These are phyloP conservation scores for Aphanoascus verrucosus DNA, from an alignment of 2,329 filamentous ascomycete genomes.

Conservation along the genomic window DNA sequence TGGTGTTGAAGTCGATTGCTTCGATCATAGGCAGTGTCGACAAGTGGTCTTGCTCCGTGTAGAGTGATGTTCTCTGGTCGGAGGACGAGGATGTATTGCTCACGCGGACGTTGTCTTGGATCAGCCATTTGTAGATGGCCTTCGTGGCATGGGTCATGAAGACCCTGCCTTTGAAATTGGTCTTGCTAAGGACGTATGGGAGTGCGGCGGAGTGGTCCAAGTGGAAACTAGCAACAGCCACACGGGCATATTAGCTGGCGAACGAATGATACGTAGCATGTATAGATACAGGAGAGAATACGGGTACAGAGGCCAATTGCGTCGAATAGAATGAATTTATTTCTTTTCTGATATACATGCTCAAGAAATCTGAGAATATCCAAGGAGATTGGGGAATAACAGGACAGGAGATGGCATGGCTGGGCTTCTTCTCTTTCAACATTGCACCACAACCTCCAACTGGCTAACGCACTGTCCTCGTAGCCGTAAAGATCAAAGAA, in stretches of 20 bases:
- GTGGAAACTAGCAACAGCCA: slow-evolving; percentile 61
- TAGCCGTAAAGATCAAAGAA: slow-evolving; percentile 12
- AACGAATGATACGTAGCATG: neutral
- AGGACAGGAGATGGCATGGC: neutral
- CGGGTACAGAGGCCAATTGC: slow-evolving; percentile 12
- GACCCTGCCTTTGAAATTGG: slow-evolving; percentile 89
- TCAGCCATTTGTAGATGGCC: slow-evolving; percentile 99
- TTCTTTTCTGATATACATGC: slow-evolving; percentile 31
- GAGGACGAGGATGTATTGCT: slow-evolving; percentile 56
- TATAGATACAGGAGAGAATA: slow-evolving; percentile 12
- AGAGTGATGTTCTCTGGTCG: slow-evolving; percentile 58
- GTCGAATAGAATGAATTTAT: slow-evolving; percentile 22
- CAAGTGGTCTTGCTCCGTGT: slow-evolving; percentile 89
- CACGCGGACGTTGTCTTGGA: slow-evolving; percentile 91
- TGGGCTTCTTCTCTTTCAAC: neutral
- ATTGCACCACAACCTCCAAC: neutral
- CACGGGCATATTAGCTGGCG: slow-evolving; percentile 8
- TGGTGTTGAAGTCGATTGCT: slow-evolving; percentile 96
- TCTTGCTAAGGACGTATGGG: slow-evolving; percentile 94
- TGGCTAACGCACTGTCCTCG: neutral
- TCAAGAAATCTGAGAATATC: slow-evolving; percentile 2
- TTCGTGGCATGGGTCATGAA: slow-evolving; percentile 99
- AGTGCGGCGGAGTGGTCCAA: slow-evolving; percentile 97
- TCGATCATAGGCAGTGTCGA: slow-evolving; percentile 91
- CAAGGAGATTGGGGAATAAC: neutral